Conservation (phyloP, 2,329 filamentous ascomycete species). For the Aspergillus glaucus region DNA sequence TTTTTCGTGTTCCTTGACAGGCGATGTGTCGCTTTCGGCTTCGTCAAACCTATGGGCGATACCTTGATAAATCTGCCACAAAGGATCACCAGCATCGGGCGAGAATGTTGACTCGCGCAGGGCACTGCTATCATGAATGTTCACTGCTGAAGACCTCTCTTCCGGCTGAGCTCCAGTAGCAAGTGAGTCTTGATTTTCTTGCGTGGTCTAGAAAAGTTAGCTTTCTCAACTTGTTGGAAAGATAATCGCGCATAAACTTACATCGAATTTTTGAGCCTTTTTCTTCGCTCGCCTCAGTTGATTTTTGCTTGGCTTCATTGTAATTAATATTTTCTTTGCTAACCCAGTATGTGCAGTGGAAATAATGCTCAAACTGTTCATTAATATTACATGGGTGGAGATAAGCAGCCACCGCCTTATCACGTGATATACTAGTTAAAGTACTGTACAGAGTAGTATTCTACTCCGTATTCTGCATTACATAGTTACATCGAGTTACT, state of each 20-base stretch:
- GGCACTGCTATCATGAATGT: conserved; percentile 26
- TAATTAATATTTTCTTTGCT: background rate
- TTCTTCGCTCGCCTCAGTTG: conserved; percentile 88
- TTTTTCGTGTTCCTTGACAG: conserved; percentile 64
- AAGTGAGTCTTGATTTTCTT: conserved; percentile 2
- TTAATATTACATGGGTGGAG: too few species aligned
- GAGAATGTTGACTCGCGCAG: conserved; percentile 43
- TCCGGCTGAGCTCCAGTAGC: conserved; percentile 2
- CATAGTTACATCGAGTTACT: too few species aligned
- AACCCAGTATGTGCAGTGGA: too few species aligned
- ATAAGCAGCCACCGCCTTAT: too few species aligned
- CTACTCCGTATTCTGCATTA: too few species aligned
- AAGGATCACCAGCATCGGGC: conserved; percentile 63
- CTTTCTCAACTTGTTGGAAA: background rate
- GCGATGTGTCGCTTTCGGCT: conserved; percentile 55
- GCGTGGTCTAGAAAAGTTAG: conserved; percentile 26
- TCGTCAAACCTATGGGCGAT: conserved; percentile 76
- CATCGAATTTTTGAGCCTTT: conserved; percentile 77
- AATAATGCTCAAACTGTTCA: too few species aligned
- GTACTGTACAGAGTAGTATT: too few species aligned
- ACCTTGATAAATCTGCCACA: conserved; percentile 76
- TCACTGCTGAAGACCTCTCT: conserved; percentile 7
- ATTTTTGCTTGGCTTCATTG: conserved; percentile 79
- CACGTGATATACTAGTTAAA: too few species aligned
- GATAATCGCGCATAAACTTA: conserved; percentile 25